Percentiles rank a stretch among this genome's conserved stretches.
These are phyloP conservation scores for Nothomitra cinnamomea DNA, from an alignment of 2,329 filamentous ascomycete species.

Conservation along the genomic window DNA sequence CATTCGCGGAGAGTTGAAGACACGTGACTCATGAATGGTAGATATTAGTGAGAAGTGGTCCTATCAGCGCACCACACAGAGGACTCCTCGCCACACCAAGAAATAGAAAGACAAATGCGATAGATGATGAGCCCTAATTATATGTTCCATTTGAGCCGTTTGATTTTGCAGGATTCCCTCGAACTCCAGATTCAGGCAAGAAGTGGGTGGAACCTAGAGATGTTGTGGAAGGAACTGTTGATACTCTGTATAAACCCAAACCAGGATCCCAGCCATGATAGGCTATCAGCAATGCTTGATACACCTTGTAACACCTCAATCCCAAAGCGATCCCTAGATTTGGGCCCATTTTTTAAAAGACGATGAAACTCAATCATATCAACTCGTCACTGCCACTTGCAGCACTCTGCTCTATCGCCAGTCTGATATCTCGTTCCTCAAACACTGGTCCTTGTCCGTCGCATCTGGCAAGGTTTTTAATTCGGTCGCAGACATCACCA, in stretches of 20 bases:
- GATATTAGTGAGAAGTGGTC: background rate
- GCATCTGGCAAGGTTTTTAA: constrained; percentile 61
- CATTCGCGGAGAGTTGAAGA: too few species aligned
- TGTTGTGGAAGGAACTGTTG: background rate
- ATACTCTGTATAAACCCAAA: background rate
- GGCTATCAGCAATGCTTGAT: background rate
- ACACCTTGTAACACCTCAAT: constrained; percentile 4
- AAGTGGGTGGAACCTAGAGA: background rate
- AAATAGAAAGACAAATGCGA: background rate
- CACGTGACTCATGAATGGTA: too few species aligned
- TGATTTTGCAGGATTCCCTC: background rate
- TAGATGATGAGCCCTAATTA: background rate
- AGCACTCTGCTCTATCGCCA: constrained; percentile 63
- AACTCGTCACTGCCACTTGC: constrained; percentile 65
- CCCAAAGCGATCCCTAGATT: background rate
- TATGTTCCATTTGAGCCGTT: background rate
- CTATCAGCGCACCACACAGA: background rate
- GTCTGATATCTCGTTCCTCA: constrained; percentile 53
- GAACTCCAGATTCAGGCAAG: background rate
- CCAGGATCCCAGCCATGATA: background rate
- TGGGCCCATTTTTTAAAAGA: background rate
- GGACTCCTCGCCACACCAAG: background rate
- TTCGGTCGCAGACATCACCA: constrained; percentile 57
- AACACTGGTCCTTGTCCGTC: constrained; percentile 84
- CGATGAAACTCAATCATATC: constrained; percentile 27